phyloP scores from a whole-genome alignment of 306 rosid species.

The Lupinus albus region DNA sequence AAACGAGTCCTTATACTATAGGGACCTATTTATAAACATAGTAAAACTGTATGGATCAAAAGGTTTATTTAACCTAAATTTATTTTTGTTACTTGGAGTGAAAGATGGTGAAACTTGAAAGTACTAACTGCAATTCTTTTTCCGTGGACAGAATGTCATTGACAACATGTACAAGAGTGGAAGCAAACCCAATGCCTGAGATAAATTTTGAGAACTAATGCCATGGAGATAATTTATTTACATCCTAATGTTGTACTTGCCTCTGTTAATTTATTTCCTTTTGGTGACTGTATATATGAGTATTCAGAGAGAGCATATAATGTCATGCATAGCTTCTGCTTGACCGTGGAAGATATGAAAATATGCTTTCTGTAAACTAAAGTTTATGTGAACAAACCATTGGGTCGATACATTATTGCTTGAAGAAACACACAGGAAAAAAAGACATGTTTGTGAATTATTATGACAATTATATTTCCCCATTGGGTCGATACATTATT shows the following conservation, averaged over 20 bases:
- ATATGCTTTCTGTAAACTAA: neutral
- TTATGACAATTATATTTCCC: neutral
- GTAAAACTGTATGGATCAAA: too few relatives aligned
- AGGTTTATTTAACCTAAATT: neutral
- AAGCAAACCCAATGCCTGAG: conserved; percentile 56
- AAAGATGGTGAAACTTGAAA: conserved; percentile 12
- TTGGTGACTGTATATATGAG: conserved; percentile 35
- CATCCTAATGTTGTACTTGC: conserved; percentile 13
- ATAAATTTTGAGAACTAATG: conserved; percentile 27
- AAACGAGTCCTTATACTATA: too few relatives aligned
- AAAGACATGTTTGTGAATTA: neutral
- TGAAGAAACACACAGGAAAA: neutral
- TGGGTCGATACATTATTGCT: conserved; percentile 2
- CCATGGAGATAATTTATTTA: conserved; percentile 25
- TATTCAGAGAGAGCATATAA: conserved; percentile 1
- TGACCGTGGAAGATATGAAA: neutral
- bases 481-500: conserved; percentile 9
- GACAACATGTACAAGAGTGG: conserved; percentile 79
- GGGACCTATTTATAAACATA: too few relatives aligned
- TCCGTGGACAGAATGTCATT: conserved; percentile 55
- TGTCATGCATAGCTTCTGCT: neutral
- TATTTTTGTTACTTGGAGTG: neutral
- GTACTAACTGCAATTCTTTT: conserved; percentile 39
- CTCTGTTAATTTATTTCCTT: conserved; percentile 25
- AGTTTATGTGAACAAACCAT: neutral